Evolutionary conservation across 164 flowering plant genomes (phyloP).

Genomic region (Euptelea pleiosperma): DNA sequence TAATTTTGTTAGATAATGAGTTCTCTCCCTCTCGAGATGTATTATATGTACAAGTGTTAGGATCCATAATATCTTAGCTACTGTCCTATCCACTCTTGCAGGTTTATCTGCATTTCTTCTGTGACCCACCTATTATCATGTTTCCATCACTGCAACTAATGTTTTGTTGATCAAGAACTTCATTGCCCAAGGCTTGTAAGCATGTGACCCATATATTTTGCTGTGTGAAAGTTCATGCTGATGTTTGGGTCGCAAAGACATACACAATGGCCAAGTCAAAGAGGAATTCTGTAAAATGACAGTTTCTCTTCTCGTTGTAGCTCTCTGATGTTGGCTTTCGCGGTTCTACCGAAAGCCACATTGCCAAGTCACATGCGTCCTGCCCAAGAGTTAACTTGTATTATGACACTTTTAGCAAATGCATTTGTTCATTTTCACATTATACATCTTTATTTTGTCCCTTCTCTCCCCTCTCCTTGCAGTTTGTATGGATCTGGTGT

Average conservation of each 20-base stretch:
- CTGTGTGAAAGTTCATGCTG: not conserved
- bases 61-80: not conserved
- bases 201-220: conserved; percentile 5
- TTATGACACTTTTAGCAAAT: not conserved
- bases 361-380: conserved; percentile 21
- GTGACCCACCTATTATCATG: conserved; percentile 66
- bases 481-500: conserved; percentile 39
- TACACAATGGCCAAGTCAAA: not conserved
- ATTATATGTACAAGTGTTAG: not conserved
- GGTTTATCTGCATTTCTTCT: conserved; percentile 77
- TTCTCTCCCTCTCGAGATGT: too few species aligned
- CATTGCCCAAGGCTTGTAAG: conserved; percentile 31
- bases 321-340: conserved; percentile 49
- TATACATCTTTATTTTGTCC: not conserved
- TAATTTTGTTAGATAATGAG: too few species aligned
- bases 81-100: conserved; percentile 31
- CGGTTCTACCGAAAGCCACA: conserved; percentile 24
- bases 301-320: conserved; percentile 29
- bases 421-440: not conserved
- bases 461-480: conserved; percentile 12
- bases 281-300: not conserved
- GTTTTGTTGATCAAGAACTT: conserved; percentile 70
- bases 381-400: conserved; percentile 29
- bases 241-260: too few species aligned
- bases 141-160: conserved; percentile 60